A percentile compares a stretch with the other conserved stretches of the same genome.
phyloP scores from a whole-genome alignment of 345 rosid species.

The Eucalyptus pauciflora region DNA sequence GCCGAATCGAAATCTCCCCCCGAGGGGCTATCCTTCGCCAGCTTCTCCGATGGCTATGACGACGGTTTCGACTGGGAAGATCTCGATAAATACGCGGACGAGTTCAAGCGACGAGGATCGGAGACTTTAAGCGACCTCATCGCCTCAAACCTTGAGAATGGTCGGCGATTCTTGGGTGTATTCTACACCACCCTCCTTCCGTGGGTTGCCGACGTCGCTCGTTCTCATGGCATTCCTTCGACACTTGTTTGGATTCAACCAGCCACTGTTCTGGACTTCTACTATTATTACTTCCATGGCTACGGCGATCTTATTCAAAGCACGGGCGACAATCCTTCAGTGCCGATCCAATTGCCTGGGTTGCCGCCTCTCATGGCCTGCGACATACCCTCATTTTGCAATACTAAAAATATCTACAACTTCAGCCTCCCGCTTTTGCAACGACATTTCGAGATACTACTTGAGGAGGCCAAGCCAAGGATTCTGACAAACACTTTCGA shows the following conservation, averaged over 20 bases:
- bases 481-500: slow-evolving; percentile 43
- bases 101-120: not conserved
- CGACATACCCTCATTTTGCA: not conserved
- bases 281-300: slow-evolving; percentile 33
- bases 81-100: not conserved
- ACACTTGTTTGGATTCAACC: slow-evolving; percentile 50
- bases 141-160: not conserved
- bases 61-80: not conserved
- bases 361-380: not conserved
- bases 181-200: slow-evolving; percentile 30
- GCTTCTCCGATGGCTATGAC: not conserved
- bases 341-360: not conserved
- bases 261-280: slow-evolving; percentile 36
- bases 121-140: not conserved
- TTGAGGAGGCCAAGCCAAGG: slow-evolving; percentile 21
- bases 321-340: not conserved
- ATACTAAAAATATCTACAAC: not conserved
- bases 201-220: slow-evolving; percentile 45
- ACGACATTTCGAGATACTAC: slow-evolving; percentile 20
- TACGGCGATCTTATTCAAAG: not conserved
- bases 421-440: not conserved
- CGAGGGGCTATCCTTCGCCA: not conserved
- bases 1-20: not conserved
- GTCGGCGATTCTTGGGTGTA: not conserved
- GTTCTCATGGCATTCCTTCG: slow-evolving; percentile 16